Base-by-base conservation (phyloP, 345 rosid species). In the Populus davidiana region DNA sequence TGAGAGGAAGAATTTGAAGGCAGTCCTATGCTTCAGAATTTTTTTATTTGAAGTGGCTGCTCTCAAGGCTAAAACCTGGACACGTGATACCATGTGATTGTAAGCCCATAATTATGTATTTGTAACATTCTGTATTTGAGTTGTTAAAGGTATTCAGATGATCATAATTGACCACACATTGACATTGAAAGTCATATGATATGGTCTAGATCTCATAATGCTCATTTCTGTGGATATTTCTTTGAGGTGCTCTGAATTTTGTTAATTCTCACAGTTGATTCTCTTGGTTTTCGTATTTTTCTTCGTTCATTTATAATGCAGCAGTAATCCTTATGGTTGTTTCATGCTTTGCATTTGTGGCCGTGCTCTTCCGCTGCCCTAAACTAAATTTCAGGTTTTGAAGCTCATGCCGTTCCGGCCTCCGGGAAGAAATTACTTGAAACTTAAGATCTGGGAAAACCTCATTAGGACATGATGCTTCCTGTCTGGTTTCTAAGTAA, bases 131-230 rank as follows among this genome's bases (percentile, higher is more conserved):
- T 59, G 63, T 59, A 59, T 59, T 59, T 23, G 29, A 59, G 63
- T 10, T 59, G 63, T 23, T n/a, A 59, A 59, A 59, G 63, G 63
- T 59, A 41, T 69, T 69, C 61, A 68, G 68, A 38, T 76, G 68
- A 77, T 69, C 79, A 59, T 69, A 77, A 56, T 20, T 59, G 69
- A 61, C 74, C 69, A 59, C 56, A 77, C 27, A 14, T 44, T 77
- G 33, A 38, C 74, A 56, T 18, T 77, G 75, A 69, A 36, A 44
- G 63, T 77, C 61, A 31, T 62, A 44, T 63, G 75, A 50, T 70
- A 61, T 36, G 71, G 44, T 47, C 43, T 13, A 44, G 36, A 39
- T 52, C 69, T 21, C 33, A 29, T 14, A 8, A 52, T 56, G 21
- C 27, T 75, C 50, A n/a, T n/a, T 49, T 66, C 20, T 38, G 47